Evolutionary conservation across 176 grass and related monocot species (phyloP).

Genomic region (Ensete ventricosum): DNA sequence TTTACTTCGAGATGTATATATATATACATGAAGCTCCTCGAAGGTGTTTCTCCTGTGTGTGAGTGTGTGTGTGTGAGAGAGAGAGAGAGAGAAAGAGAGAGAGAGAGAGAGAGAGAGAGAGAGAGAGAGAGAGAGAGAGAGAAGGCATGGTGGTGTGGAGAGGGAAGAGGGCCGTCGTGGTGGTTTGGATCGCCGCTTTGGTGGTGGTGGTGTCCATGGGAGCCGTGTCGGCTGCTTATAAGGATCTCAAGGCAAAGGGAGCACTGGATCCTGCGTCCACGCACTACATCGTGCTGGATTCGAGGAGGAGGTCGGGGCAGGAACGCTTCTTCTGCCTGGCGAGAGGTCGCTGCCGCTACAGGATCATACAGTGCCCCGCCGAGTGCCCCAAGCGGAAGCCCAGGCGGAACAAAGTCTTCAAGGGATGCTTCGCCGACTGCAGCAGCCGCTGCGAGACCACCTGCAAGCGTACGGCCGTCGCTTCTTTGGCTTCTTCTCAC

Average conservation of each 20-base stretch:
- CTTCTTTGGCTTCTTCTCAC: neutral
- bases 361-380: slow-evolving; percentile 13
- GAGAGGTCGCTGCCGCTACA: slow-evolving; percentile 24
- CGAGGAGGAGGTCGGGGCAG: neutral
- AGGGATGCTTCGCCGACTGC: slow-evolving; percentile 41
- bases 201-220: neutral
- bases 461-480: slow-evolving; percentile 18
- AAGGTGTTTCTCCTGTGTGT: too few relatives aligned
- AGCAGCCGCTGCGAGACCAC: slow-evolving; percentile 39
- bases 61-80: too few relatives aligned
- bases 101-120: neutral
- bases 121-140: neutral
- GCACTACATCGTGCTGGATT: slow-evolving; percentile 18
- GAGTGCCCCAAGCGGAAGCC: slow-evolving; percentile 28
- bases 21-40: too few relatives aligned
- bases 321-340: slow-evolving; percentile 39
- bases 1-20: too few relatives aligned
- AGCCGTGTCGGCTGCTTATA: neutral
- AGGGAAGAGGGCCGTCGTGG: neutral
- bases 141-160: neutral
- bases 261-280: slow-evolving; percentile 13
- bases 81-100: too few relatives aligned
- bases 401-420: neutral
- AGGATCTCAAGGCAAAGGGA: neutral
- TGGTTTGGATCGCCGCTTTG: neutral